Evolutionary conservation across 345 rosid species (phyloP), one percentile per base, ranked within the genome.

Genomic region (Camelina neglecta): DNA sequence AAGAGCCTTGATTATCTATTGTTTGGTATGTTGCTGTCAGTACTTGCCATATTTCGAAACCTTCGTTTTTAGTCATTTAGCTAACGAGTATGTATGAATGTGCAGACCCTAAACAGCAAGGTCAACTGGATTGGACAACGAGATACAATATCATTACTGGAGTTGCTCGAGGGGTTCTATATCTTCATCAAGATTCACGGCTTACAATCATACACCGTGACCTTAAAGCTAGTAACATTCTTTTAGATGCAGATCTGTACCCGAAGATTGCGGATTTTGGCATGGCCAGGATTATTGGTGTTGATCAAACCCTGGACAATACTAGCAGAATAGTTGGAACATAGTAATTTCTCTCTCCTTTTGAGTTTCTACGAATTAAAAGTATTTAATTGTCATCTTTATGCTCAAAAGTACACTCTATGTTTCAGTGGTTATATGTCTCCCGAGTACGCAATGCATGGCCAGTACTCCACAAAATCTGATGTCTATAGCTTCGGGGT

Each of bases 1-100:
- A 75, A 74, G 57, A 86, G 86, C 80, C 76, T 84, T 3, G 87
- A 84, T 7, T 67, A 0, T 50, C 11, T 71, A 3, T 6, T 62
- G 42, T 72, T 63, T 23, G 76, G 76, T 72, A 48, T 35, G 68
- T 51, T 48, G 24, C 6, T 4, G 8, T 39, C 9, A 23, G 54
- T 36, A 39, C 1, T 48, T 33, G 6, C 26, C n/a, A 36, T 23
- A 18, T 39, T 20, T 68, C 21, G 7, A 44, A 56, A 57, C n/a
- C 20, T 47, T 4, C 0, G 15, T 8, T 44, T 8, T 16, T 33
- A 20, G 26, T 45, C 42, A 11, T 39, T 0, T 57, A 42, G 26
- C 26, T 58, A 11, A 33, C 35, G 50, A 23, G 3, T 50, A 13
- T 36, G 29, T 2, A 0, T 49, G 31, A 4, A 6, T 61, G 20